Percentiles rank a stretch among this genome's conserved stretches.
Conservation (phyloP, 345 rosid species). For the Arabis hirsuta region DNA sequence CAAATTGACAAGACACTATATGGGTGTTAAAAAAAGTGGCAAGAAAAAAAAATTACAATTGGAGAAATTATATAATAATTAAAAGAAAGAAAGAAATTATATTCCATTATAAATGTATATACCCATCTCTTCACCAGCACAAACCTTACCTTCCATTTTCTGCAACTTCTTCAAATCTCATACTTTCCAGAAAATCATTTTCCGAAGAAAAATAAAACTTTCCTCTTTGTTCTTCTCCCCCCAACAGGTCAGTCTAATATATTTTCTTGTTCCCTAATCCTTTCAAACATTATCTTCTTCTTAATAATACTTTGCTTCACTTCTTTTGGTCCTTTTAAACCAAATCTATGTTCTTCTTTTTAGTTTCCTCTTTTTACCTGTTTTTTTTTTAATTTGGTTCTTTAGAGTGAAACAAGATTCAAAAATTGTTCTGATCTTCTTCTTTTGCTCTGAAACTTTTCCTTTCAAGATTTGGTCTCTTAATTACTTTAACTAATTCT, state of each 20-base stretch:
- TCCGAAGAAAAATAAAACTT: slow-evolving; percentile 41
- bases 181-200: slow-evolving; percentile 49
- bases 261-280: slow-evolving; percentile 44
- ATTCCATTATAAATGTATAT: slow-evolving; percentile 46
- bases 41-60: slow-evolving; percentile 18
- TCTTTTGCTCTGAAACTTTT: slow-evolving; percentile 22
- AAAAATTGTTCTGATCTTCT: slow-evolving; percentile 23
- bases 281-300: slow-evolving; percentile 50
- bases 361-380: slow-evolving; percentile 20
- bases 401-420: slow-evolving; percentile 32
- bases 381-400: slow-evolving; percentile 3
- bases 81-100: not conserved
- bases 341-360: slow-evolving; percentile 43
- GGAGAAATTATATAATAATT: not conserved
- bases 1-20: slow-evolving; percentile 37
- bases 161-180: slow-evolving; percentile 49
- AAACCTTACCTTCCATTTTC: slow-evolving; percentile 47
- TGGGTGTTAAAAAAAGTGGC: slow-evolving; percentile 34
- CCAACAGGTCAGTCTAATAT: slow-evolving; percentile 45
- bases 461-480: slow-evolving; percentile 16
- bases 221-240: slow-evolving; percentile 41
- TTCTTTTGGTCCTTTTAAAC: slow-evolving; percentile 44
- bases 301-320: slow-evolving; percentile 44
- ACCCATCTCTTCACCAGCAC: slow-evolving; percentile 47
- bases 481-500: not conserved